Percentiles rank a stretch among this genome's conserved stretches.
Evolutionary conservation across 768 basidiomycete species (phyloP).

Genomic region (Gloeophyllum trabeum): DNA sequence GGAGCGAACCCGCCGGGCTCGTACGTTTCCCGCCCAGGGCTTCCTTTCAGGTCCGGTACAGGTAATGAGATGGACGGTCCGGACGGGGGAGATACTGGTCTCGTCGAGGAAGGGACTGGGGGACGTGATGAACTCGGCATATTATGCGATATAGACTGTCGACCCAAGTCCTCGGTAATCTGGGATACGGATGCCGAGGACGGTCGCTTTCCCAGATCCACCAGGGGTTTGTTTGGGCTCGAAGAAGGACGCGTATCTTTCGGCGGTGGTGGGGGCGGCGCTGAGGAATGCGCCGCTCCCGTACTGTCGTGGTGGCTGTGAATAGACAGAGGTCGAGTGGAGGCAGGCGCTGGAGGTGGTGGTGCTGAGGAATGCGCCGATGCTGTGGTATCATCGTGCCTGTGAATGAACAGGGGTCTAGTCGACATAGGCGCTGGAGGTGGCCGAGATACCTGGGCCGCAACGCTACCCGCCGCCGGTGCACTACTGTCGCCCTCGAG

Average conservation of each 20-base stretch:
- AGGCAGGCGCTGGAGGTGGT: constrained; percentile 5
- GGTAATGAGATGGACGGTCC: constrained; percentile 14
- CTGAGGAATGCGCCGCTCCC: too few species aligned
- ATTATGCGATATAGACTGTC: constrained; percentile 26
- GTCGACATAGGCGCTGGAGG: constrained; percentile 1
- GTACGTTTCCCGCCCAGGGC: not conserved
- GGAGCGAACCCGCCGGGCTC: not conserved
- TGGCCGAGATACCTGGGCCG: not conserved
- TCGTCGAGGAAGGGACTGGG: constrained; percentile 6
- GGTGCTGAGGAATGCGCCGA: not conserved
- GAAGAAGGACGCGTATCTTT: too few species aligned
- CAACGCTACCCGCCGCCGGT: not conserved
- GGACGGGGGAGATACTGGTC: constrained; percentile 25
- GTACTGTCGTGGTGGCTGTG: not conserved
- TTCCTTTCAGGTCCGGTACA: not conserved
- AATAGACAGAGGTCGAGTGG: constrained; percentile 4
- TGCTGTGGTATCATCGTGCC: constrained; percentile 5
- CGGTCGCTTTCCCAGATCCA: too few species aligned
- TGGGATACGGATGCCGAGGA: too few species aligned
- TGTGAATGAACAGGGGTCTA: constrained; percentile 2
- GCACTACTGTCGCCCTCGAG: constrained; percentile 29
- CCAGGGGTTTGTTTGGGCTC: too few species aligned
- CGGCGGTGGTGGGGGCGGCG: too few species aligned
- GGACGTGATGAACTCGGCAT: too few species aligned
- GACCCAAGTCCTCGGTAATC: constrained; percentile 26